Evolutionary conservation across 2,329 filamentous ascomycete genomes (phyloP).

Genomic region (Botrytis aclada): DNA sequence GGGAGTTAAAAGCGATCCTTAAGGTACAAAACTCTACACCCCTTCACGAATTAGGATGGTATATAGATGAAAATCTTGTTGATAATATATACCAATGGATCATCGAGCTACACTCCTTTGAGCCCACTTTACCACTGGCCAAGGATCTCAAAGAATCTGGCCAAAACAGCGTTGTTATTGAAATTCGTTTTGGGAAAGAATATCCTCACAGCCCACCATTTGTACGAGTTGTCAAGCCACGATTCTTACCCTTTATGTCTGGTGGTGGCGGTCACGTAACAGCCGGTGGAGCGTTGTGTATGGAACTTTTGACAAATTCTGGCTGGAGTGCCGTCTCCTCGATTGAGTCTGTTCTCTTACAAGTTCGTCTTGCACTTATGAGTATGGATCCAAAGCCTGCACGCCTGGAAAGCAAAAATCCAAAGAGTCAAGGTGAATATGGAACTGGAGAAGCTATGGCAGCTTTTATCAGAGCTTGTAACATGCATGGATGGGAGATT

Average conservation of each 20-base stretch:
- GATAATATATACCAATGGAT: constrained; percentile 82
- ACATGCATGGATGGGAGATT: constrained; percentile 68
- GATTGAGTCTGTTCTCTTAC: constrained; percentile 76
- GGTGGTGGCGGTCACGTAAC: constrained; percentile 89
- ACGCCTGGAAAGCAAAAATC: constrained; percentile 49
- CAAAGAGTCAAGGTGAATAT: constrained; percentile 51
- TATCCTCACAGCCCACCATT: constrained; percentile 82
- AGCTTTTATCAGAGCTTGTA: constrained; percentile 68
- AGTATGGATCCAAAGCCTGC: constrained; percentile 68
- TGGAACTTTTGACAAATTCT: constrained; percentile 78
- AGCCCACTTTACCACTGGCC: constrained; percentile 63
- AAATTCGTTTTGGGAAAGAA: constrained; percentile 74
- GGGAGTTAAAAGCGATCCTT: constrained; percentile 62
- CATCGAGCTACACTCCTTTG: constrained; percentile 82
- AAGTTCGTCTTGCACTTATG: constrained; percentile 74
- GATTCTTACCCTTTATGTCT: constrained; percentile 66
- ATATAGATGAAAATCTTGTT: constrained; percentile 59
- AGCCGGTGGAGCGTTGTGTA: constrained; percentile 75
- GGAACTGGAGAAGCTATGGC: constrained; percentile 66
- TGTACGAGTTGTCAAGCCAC: constrained; percentile 76
- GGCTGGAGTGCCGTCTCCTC: constrained; percentile 74
- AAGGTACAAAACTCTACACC: constrained; percentile 60
- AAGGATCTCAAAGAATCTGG: constrained; percentile 65
- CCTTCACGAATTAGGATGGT: constrained; percentile 74
- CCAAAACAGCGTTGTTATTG: constrained; percentile 69